Conservation (phyloP, 208 protist genomes). For the Crithidia acanthocephali region DNA sequence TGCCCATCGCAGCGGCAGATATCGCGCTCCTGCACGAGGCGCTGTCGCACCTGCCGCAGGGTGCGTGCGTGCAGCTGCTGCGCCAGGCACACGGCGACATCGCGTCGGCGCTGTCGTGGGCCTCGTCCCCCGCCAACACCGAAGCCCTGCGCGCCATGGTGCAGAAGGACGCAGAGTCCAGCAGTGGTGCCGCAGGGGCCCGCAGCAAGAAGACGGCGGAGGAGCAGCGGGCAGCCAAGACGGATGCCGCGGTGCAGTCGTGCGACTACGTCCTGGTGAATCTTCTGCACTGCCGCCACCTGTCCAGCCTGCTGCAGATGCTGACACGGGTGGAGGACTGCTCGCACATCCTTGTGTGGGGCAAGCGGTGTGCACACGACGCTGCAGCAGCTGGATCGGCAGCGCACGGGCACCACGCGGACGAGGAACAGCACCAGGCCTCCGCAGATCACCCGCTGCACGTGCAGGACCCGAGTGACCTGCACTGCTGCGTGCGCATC, state of each 20-base stretch:
- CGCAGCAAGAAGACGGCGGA: background rate
- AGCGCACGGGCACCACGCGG: background rate
- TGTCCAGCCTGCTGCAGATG: conserved; percentile 58
- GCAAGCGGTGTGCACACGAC: conserved; percentile 2
- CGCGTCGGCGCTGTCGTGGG: conserved; percentile 24
- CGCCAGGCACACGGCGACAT: conserved; percentile 28
- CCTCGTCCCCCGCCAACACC: conserved; percentile 14
- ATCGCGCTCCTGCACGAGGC: conserved; percentile 46
- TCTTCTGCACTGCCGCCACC: conserved; percentile 35
- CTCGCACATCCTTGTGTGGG: conserved; percentile 91
- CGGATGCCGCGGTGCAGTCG: conserved; percentile 3
- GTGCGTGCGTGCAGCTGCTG: conserved; percentile 37
- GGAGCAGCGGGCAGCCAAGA: conserved; percentile 22
- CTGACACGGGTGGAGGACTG: conserved; percentile 78
- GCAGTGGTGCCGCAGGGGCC: no score
- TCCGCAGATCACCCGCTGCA: background rate
- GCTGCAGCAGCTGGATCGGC: background rate
- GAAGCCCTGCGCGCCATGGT: conserved; percentile 20
- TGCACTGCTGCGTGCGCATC: conserved; percentile 38
- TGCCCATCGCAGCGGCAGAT: conserved; percentile 25
- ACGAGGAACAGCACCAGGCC: background rate
- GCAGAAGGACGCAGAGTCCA: conserved; percentile 17
- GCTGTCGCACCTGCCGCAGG: conserved; percentile 31
- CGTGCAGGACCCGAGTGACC: conserved; percentile 9
- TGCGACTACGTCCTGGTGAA: conserved; percentile 58